A percentile compares a stretch with the other conserved stretches of the same genome.
Evolutionary conservation across 805 yeast genomes (phyloP).

Genomic region (Lipomyces sp.): DNA sequence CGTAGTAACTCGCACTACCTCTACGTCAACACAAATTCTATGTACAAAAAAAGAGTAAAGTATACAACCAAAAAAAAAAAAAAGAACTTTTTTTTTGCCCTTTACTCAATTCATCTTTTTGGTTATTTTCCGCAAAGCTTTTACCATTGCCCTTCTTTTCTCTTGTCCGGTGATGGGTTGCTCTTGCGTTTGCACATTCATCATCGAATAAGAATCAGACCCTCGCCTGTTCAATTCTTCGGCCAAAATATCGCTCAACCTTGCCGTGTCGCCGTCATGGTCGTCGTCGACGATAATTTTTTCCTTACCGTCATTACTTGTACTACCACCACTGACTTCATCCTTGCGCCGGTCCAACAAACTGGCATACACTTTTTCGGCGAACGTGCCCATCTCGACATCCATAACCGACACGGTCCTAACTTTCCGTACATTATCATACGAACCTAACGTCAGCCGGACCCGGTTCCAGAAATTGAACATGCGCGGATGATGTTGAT

Average conservation of each 20-base stretch:
- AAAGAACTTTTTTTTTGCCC: no score
- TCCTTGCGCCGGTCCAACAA: not conserved
- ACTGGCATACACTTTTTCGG: not conserved
- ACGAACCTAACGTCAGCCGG: constrained; percentile 19
- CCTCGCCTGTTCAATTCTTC: not conserved
- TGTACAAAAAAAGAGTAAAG: not conserved
- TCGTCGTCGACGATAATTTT: not conserved
- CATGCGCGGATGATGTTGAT: constrained; percentile 30
- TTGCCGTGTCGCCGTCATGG: not conserved
- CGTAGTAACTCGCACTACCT: no score
- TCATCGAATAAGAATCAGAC: not conserved
- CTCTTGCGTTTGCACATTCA: not conserved
- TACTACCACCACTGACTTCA: not conserved
- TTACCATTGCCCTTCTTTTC: not conserved
- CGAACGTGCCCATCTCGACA: constrained; percentile 14
- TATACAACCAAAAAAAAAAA: not conserved
- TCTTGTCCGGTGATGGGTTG: not conserved
- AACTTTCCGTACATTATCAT: not conserved
- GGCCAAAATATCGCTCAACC: constrained; percentile 1
- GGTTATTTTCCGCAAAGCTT: not conserved
- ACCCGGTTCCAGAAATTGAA: constrained; percentile 26
- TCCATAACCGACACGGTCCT: constrained; percentile 3
- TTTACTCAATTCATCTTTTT: not conserved
- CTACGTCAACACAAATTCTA: not conserved
- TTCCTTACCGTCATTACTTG: not conserved